A percentile compares a stretch with the other conserved stretches of the same genome.
These are phyloP conservation scores for Ambrosiella beaveri DNA, from an alignment of 2,329 filamentous ascomycete genomes.

Conservation along the genomic window DNA sequence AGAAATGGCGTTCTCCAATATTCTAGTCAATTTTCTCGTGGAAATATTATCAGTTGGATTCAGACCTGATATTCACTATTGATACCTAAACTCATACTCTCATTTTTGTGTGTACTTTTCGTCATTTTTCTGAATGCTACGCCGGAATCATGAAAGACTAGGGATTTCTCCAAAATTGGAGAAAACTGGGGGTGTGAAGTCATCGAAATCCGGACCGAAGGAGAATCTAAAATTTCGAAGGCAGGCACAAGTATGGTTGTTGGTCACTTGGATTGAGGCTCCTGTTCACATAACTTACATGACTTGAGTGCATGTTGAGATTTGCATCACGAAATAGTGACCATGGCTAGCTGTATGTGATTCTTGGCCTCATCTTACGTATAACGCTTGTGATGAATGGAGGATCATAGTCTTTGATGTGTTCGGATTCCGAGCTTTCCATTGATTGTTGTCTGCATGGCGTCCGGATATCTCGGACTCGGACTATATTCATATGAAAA, in stretches of 20 bases:
- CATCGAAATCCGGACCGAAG: neutral
- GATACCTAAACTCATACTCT: too few species aligned
- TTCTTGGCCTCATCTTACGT: too few species aligned
- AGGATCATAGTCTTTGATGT: too few species aligned
- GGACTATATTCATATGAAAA: too few species aligned
- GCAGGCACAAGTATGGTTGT: neutral
- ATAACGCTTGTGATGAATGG: too few species aligned
- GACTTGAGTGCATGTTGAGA: too few species aligned
- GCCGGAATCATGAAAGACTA: neutral
- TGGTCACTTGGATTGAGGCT: neutral
- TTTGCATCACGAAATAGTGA: too few species aligned
- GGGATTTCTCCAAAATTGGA: neutral
- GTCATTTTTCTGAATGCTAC: neutral
- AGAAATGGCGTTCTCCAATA: neutral
- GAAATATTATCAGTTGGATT: neutral
- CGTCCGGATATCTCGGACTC: too few species aligned
- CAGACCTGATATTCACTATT: too few species aligned
- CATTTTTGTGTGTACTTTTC: neutral
- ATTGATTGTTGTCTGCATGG: too few species aligned
- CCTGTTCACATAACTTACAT: neutral
- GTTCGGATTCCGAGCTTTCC: too few species aligned
- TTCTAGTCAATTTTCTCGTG: neutral
- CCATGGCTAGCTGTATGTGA: too few species aligned
- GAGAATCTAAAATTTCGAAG: neutral
- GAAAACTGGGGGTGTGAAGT: neutral